Base-by-base conservation (phyloP, 2,329 filamentous ascomycete species). In the Alternaria sp. region DNA sequence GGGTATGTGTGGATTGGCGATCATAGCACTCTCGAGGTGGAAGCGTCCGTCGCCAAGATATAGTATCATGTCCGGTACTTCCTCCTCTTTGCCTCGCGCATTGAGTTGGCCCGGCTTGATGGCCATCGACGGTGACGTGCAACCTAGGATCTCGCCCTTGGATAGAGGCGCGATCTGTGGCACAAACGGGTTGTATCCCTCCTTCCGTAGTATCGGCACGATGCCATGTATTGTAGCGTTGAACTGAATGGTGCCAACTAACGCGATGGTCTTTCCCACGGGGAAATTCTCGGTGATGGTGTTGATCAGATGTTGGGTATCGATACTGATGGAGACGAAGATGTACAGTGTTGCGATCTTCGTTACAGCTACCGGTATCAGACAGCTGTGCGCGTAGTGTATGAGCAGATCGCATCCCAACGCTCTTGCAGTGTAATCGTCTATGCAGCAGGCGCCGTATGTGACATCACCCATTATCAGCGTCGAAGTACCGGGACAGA, bases 401-500 rank as follows among this genome's bases (percentile, higher is more conserved):
- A 99, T 92, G 10, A 99, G 85, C 7, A 99, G 84, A 73, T 99
- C 96, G 78, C 96, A 99, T 2, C 93, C 96, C 21, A 99, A 86
- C 1, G 96, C 96, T 47, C 95, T 86, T 2, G 96, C 96, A 0
- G 96, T 99, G 82, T 96, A 99, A 82, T 99, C 96, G 79, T 99
- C 96, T 73, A 99, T 97, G 77, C 96, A 99, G 84, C 96, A 99
- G 21, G 96, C 96, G 67, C 96, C 96, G 79, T 99, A 99, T 1
- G 96, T 99, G 46, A 99, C 96, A 78, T 99, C 96, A 65, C 96
- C 96, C 96, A 99, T 99, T 79, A 99, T 99, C 57, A 98, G 85
- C 2, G 95, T 98, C 78, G 96, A 93, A 44, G 91, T 91, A 2
- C 92, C 93, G 0, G 93, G 91, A 76, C 96, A 99, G 83, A 99